phyloP scores from a whole-genome alignment of 495 filamentous ascomycete species.

The Diplogelasinospora grovesii region DNA sequence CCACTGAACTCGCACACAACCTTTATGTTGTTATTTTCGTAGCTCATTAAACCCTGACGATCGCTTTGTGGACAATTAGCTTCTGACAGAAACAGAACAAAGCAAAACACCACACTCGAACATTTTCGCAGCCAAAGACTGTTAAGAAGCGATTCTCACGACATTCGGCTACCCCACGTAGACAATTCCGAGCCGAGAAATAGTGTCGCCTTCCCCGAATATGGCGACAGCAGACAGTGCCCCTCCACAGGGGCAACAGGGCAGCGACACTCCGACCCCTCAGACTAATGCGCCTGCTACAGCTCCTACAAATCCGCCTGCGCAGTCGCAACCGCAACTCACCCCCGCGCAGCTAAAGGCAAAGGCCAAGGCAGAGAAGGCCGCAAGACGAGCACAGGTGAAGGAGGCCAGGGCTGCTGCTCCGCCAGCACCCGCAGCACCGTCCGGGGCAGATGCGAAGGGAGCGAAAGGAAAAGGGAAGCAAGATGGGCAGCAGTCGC shows the following conservation, averaged over 20 bases:
- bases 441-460: constrained; percentile 27
- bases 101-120: too few relatives aligned
- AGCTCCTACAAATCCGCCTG: constrained; percentile 1
- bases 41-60: too few relatives aligned
- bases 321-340: constrained; percentile 32
- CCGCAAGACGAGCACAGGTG: constrained; percentile 60
- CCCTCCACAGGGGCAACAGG: too few relatives aligned
- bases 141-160: neutral
- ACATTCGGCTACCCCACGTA: too few relatives aligned
- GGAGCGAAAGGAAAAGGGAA: constrained; percentile 41
- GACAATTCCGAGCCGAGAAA: neutral
- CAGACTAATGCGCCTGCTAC: neutral
- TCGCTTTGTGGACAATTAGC: too few relatives aligned
- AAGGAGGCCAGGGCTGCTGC: constrained; percentile 40
- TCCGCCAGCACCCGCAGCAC: constrained; percentile 5
- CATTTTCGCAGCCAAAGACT: too few relatives aligned
- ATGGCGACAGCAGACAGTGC: constrained; percentile 22
- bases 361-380: constrained; percentile 71
- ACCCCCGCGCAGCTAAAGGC: constrained; percentile 68
- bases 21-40: too few relatives aligned
- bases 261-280: constrained; percentile 4
- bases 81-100: too few relatives aligned
- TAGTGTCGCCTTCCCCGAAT: neutral
- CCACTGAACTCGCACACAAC: too few relatives aligned
- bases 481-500: constrained; percentile 36